Percentiles rank a stretch among this genome's conserved stretches.
These are phyloP conservation scores for Coniophora puteana DNA, from an alignment of 1,284 basidiomycete species.

Conservation along the genomic window DNA sequence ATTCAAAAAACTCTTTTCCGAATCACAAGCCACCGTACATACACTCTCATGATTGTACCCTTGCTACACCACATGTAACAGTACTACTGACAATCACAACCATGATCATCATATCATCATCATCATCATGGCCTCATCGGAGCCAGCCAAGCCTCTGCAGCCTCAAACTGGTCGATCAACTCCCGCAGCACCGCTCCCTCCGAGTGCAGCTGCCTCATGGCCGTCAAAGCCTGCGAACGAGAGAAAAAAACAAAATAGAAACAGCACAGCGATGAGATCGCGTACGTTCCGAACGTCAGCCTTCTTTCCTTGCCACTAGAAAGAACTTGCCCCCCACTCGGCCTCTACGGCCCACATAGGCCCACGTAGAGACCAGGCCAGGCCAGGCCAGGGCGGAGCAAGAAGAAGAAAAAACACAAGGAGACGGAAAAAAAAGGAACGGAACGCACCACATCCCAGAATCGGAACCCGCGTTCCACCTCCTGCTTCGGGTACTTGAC, in stretches of 20 bases:
- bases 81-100: conserved; percentile 1
- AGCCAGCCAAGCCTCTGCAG: conserved; percentile 88
- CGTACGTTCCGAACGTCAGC: conserved; percentile 17
- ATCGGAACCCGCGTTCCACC: conserved; percentile 94
- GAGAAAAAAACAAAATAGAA: no score
- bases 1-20: not conserved
- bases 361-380: conserved; percentile 6
- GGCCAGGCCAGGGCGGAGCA: no score
- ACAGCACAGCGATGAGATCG: no score
- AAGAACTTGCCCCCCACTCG: conserved; percentile 2
- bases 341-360: conserved; percentile 2
- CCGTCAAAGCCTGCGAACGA: conserved; percentile 69
- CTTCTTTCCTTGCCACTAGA: conserved; percentile 17
- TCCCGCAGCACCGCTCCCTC: conserved; percentile 78
- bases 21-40: not conserved
- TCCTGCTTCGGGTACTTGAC: conserved; percentile 86
- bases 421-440: conserved; percentile 8
- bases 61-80: no score
- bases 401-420: conserved; percentile 1
- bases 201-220: conserved; percentile 84
- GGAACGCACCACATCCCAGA: conserved; percentile 91
- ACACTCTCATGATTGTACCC: conserved; percentile 3
- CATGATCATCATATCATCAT: conserved; percentile 4
- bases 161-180: conserved; percentile 92
- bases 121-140: conserved; percentile 78